These are phyloP conservation scores for Aurinia saxatilis DNA, from an alignment of 345 rosid genomes.

Conservation along the genomic window DNA sequence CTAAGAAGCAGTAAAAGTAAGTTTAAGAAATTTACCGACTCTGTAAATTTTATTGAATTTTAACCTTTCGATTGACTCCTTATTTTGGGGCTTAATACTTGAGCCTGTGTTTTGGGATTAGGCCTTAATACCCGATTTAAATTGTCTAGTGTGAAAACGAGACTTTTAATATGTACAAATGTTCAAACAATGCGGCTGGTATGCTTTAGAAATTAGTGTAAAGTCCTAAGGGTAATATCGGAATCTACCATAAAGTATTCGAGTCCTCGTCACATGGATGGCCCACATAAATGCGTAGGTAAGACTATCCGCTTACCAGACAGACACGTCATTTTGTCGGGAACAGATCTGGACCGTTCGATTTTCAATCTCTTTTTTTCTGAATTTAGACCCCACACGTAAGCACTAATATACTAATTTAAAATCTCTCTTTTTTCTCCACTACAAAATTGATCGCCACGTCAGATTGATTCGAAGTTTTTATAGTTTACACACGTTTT, in stretches of 20 bases:
- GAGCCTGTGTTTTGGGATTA: neutral
- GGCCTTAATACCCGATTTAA: neutral
- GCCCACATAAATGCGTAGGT: constrained; percentile 18
- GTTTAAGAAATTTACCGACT: neutral
- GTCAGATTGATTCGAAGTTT: constrained; percentile 22
- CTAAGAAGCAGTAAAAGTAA: neutral
- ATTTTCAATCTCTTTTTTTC: constrained; percentile 17
- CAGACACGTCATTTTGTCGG: constrained; percentile 35
- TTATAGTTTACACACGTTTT: constrained; percentile 21
- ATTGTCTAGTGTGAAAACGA: neutral
- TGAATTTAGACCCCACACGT: constrained; percentile 19
- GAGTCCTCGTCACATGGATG: constrained; percentile 24
- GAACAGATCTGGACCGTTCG: constrained; percentile 20
- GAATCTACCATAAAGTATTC: neutral
- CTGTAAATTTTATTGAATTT: constrained; percentile 5
- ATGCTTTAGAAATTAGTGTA: neutral
- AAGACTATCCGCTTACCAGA: constrained; percentile 26
- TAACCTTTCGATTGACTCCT: neutral
- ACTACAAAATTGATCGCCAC: constrained; percentile 21
- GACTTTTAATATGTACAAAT: neutral
- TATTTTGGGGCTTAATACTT: neutral
- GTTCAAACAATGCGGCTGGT: constrained; percentile 24
- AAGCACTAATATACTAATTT: constrained; percentile 11
- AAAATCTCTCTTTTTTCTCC: neutral
- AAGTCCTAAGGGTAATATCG: constrained; percentile 9